Evolutionary conservation across 495 filamentous ascomycete genomes (phyloP), one percentile per base, ranked within the genome.

Genomic region (Xylaria palmicola): DNA sequence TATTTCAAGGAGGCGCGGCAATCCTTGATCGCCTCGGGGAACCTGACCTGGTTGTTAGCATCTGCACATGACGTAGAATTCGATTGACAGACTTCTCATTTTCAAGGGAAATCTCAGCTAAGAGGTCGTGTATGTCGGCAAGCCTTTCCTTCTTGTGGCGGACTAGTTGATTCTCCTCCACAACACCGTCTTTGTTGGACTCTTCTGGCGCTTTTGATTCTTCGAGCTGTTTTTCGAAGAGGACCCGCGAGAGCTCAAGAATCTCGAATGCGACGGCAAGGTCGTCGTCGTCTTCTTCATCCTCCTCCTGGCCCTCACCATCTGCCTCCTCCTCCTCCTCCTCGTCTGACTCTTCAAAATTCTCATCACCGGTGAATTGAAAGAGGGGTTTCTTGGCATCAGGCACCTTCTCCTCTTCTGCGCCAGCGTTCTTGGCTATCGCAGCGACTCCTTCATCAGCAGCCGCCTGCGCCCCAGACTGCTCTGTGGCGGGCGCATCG

Each of bases 91-190:
- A 86, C 79, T 80, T 82, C 72, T 97, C 95, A 62, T 92, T 95
- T 75, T 99, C 94, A 15, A 98, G 80, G 12, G 90, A 95, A 57
- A 99, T 97, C 72, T 97, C 93, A 8, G 91, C 90, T 62, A 96
- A 87, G 30, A 96, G 85, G 70, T 95, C 92, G 74, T 96, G 90
- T 1, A 90, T 92, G 66, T 99, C 94, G 47, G 90, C 91, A 6
- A 96, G 81, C 40, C 90, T 85, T 73, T 95, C 91, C 70, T 90
- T 90, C 65, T 91, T 79, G 34, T 88, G 85, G 59, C 78, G 83
- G 6, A 85, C 60, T 32, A 83, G 70, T 10, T 79, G 72, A 4
- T 79, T 76, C 30, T 84, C 73, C 17, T 74, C 66, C 41, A 63
- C 66, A 10, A 62, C 75, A 10, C 74, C 73, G 10, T 79, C 82